Percentiles rank a stretch among this genome's conserved stretches.
Evolutionary conservation across 805 yeast genomes (phyloP).

Genomic region (Ogataea degrootiae): DNA sequence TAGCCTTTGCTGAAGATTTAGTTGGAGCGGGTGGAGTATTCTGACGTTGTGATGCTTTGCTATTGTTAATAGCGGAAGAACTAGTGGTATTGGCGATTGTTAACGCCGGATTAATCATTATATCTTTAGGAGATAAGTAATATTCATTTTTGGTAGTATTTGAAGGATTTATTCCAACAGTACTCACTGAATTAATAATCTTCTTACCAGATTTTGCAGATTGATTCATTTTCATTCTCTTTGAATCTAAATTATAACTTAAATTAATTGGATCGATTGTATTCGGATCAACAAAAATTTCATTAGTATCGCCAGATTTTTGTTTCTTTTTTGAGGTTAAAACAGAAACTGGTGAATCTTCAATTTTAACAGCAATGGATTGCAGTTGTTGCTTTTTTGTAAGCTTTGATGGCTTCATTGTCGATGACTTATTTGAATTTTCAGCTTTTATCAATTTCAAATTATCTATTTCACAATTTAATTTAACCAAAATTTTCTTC

Average conservation of each 20-base stretch:
- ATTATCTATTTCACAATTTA: slow-evolving; percentile 36
- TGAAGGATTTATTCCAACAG: slow-evolving; percentile 5
- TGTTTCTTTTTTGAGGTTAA: too few relatives aligned
- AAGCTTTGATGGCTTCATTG: background rate
- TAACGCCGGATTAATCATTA: slow-evolving; percentile 17
- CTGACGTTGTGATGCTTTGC: background rate
- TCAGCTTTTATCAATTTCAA: slow-evolving; percentile 24
- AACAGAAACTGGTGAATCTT: too few relatives aligned
- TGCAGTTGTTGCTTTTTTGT: background rate
- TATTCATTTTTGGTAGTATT: slow-evolving; percentile 1
- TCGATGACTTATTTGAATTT: background rate
- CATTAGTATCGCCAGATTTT: background rate
- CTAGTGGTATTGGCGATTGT: background rate
- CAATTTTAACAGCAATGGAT: too few relatives aligned
- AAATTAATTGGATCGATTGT: slow-evolving; percentile 31
- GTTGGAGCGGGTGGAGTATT: background rate
- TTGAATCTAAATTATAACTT: slow-evolving; percentile 27
- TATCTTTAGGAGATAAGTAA: slow-evolving; percentile 23
- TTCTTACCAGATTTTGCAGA: slow-evolving; percentile 1
- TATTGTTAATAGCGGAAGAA: background rate
- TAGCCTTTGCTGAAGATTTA: slow-evolving; percentile 5
- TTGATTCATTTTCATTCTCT: slow-evolving; percentile 23
- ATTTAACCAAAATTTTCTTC: slow-evolving; percentile 35
- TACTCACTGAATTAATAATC: slow-evolving; percentile 1
- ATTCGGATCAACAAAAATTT: slow-evolving; percentile 12